Base-by-base conservation (phyloP, 2,329 filamentous ascomycete genomes). In the Aspergillus carbonarius region DNA sequence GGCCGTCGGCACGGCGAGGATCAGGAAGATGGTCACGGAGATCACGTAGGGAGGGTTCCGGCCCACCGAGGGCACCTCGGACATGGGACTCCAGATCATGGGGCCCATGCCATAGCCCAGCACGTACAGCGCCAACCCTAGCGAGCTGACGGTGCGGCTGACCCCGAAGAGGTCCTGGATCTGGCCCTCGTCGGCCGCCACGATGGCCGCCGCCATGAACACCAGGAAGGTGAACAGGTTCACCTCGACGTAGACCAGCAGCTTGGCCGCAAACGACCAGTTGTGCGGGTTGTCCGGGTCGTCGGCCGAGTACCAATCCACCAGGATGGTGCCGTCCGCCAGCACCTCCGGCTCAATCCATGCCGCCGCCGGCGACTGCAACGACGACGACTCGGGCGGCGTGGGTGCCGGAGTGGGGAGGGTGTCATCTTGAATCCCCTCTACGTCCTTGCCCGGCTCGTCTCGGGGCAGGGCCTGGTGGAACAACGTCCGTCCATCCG, bases 21-120 rank as follows among this genome's bases (percentile, higher is more conserved):
- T 79, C 47, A 88, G 83, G 70, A 89, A 91, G 27, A 90, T 74
- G 57, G 82, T 80, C 74, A 89, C 85, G 18, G 87, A 87, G 60
- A 82, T 70, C 30, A 87, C 81, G 72, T 90, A 90, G 13, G 88
- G 81, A 0, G 84, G 84, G 65, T 85, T 89, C 5, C 88, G 80
- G 3, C 88, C 88, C 49, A 90, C 81, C 40, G 79, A 68, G 0
- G 87, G 85, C 30, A 90, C 83, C 72, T 90, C 88, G 37, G 78
- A 82, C 34, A 90, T 73, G 0, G 88, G 88, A 0, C 84, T 84
- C 73, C 85, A 89, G n/a, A 90, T 62, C 7, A 90, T 72, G 0
- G 87, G 86, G 0, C 87, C 88, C 18, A 53, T 25, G 4, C 57
- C 62, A 34, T 62, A 59, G 25, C 54, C 54, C 10, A 56, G 17